A percentile compares a stretch with the other conserved stretches of the same genome.
Evolutionary conservation across 192 early-diverging fungal genomes (phyloP).

Genomic region (Backusella psychrophila): DNA sequence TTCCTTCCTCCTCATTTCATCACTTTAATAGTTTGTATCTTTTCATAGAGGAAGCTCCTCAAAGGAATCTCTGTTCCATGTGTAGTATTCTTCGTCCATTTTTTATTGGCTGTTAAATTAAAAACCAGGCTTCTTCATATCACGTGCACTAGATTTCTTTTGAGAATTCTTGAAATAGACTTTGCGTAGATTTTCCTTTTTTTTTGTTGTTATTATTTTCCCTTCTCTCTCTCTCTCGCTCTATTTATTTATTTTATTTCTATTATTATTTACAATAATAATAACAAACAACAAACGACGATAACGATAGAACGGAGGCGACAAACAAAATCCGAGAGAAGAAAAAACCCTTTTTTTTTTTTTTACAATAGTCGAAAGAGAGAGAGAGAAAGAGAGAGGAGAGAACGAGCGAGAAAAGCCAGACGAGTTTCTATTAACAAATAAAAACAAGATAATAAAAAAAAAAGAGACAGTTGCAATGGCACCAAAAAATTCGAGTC

Average conservation of each 20-base stretch:
- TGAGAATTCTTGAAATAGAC: not conserved
- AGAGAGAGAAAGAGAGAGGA: not conserved
- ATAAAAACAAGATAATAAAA: not conserved
- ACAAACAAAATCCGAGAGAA: not conserved
- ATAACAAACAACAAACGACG: not conserved
- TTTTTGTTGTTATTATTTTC: not conserved
- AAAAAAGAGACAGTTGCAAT: not conserved
- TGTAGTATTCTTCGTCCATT: too few species aligned
- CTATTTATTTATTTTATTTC: not conserved
- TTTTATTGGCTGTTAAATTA: too few species aligned
- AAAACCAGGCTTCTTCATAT: not conserved
- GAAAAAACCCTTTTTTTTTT: not conserved
- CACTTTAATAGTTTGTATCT: too few species aligned
- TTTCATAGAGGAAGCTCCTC: too few species aligned
- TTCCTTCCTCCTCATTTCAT: too few species aligned
- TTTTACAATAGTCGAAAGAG: not conserved
- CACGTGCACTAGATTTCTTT: not conserved
- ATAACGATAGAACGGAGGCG: not conserved
- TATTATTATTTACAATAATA: not conserved
- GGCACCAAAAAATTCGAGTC: not conserved
- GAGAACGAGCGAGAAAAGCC: not conserved
- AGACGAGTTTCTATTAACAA: not conserved
- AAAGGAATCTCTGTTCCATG: too few species aligned
- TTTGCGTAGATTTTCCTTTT: too few species aligned
- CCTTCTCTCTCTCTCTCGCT: not conserved